Evolutionary conservation across 441 rosid species (phyloP), one percentile per base, ranked within the genome.

Genomic region (Arabidopsis hybrid): DNA sequence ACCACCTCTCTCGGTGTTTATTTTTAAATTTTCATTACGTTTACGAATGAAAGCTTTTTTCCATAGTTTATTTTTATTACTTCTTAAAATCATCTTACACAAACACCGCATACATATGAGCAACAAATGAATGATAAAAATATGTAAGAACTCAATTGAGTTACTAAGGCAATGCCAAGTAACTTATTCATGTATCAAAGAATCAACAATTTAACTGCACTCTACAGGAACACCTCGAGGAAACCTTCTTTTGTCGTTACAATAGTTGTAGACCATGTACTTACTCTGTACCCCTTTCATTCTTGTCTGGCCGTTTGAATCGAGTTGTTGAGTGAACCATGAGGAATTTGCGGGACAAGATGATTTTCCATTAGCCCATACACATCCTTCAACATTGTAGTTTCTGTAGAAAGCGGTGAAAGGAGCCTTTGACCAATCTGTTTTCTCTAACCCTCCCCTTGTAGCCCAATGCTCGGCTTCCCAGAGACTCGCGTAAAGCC

Each of bases 391-490:
- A 7, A 73, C 78, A 6, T 60, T 83, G 76, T 76, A 71, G 73
- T 80, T 83, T 43, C 80, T 80, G 55, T 64, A 87, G 21, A 69
- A 82, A 42, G 87, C 87, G 0, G 84, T 80, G 63, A 87, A 87
- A 36, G 91, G 89, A 71, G 91, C 86, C 42, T 77, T 58, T 0
- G 79, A 67, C 88, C 88, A 85, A 8, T 87, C 88, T 13, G 87
- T 86, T 66, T 85, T 87, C 53, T 85, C 72, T 0, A 69, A 47
- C n/a, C 91, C 89, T 16, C 87, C 87, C 26, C 86, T 79, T 2
- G 86, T 86, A 0, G 89, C 87, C 87, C 89, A 85, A 17, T 83
- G 85, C 46, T 86, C 86, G 0, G 82, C 84, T 51, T 84, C 77
- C 89, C 91, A 87, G 0, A 87, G 66, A 8, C 85, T 82, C 0